A percentile compares a stretch with the other conserved stretches of the same genome.
Conservation (phyloP, 176 grass and related monocot genomes). For the Oropetium thomaeum region DNA sequence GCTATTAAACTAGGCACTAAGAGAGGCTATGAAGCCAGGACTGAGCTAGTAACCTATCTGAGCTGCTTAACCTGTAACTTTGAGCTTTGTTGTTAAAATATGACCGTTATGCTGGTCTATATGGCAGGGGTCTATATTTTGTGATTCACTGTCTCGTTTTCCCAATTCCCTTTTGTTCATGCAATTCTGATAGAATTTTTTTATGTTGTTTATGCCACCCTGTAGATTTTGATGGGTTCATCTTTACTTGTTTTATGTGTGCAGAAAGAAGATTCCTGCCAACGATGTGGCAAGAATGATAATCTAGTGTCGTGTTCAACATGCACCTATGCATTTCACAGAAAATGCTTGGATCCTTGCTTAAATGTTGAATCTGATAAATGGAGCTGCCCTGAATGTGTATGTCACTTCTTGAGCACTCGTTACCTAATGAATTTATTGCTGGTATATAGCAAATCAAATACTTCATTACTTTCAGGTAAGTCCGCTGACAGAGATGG, state of each 20-base stretch:
- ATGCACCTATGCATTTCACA: conserved; percentile 88
- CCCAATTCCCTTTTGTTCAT: not conserved
- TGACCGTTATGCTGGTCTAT: conserved; percentile 7
- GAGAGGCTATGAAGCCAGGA: too few species aligned
- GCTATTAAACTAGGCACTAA: too few species aligned
- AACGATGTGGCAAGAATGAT: conserved; percentile 61
- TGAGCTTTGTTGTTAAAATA: not conserved
- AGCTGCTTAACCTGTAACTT: too few species aligned
- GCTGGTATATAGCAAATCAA: conserved; percentile 31
- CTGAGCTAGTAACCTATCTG: too few species aligned
- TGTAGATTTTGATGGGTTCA: conserved; percentile 20
- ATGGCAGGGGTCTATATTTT: conserved; percentile 7
- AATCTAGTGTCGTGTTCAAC: conserved; percentile 83
- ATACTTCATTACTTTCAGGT: conserved; percentile 53
- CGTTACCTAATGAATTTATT: conserved; percentile 11
- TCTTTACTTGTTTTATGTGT: conserved; percentile 26
- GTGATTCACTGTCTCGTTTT: not conserved
- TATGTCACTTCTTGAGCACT: conserved; percentile 42
- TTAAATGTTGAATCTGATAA: conserved; percentile 62
- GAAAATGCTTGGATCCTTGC: conserved; percentile 75
- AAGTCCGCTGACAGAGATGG: conserved; percentile 86
- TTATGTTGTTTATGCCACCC: conserved; percentile 13
- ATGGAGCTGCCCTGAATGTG: conserved; percentile 97
- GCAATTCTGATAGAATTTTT: conserved; percentile 7
- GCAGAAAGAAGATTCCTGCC: conserved; percentile 97